These are phyloP conservation scores for Yamadazyma oceani DNA, from an alignment of 1,139 yeast genomes.

Conservation along the genomic window DNA sequence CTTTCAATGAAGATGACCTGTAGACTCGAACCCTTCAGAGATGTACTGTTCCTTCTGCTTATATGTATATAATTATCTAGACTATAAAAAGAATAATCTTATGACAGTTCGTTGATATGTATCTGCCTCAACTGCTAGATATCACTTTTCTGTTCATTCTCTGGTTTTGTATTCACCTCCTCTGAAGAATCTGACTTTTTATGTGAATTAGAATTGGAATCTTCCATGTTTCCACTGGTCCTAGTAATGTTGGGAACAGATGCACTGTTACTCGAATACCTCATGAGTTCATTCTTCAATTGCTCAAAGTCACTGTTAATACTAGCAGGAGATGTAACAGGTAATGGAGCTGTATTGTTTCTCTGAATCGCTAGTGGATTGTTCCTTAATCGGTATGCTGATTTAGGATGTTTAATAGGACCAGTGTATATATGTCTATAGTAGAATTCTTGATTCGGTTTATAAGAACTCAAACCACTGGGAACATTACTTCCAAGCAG, in stretches of 20 bases:
- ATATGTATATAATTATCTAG: conserved; percentile 2
- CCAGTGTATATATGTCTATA: conserved; percentile 3
- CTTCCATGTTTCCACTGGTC: too few relatives aligned
- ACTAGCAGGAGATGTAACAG: conserved; percentile 6
- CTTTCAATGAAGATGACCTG: conserved; percentile 8
- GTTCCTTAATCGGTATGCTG: not conserved
- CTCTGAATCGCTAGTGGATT: not conserved
- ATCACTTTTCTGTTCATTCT: too few relatives aligned
- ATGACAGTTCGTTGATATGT: too few relatives aligned
- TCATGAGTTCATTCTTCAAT: conserved; percentile 4
- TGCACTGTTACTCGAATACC: not conserved
- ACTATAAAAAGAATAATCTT: too few relatives aligned
- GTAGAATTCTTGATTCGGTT: not conserved
- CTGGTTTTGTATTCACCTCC: too few relatives aligned
- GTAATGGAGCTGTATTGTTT: conserved; percentile 8
- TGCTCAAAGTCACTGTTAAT: conserved; percentile 10
- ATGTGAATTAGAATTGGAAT: too few relatives aligned
- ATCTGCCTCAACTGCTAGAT: too few relatives aligned
- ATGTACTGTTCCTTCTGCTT: not conserved
- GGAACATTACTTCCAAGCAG: too few relatives aligned
- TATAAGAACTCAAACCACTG: not conserved
- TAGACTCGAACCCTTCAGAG: too few relatives aligned
- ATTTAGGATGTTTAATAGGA: conserved; percentile 3
- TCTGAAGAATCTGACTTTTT: too few relatives aligned
- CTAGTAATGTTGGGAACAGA: too few relatives aligned